Evolutionary conservation across 2,329 filamentous ascomycete species (phyloP), one percentile per base, ranked within the genome.

Genomic region (Xylariaceae sp.): DNA sequence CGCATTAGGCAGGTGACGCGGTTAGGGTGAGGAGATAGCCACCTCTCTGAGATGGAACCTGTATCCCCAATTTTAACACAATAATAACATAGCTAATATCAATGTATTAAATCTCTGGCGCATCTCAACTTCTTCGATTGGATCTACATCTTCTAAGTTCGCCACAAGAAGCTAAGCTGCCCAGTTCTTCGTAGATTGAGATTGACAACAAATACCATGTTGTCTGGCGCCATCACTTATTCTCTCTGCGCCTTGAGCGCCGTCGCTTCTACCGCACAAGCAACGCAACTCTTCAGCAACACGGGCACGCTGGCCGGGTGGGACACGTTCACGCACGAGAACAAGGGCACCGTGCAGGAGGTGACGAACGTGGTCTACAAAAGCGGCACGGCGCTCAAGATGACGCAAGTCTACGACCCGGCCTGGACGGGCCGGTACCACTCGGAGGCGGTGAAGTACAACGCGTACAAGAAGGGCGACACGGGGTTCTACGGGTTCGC

Each of bases 401-500:
- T 80, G 74, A 76, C 74, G 2, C 77, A 79, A 63, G 73, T 70
- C 31, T 78, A 78, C 68, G 73, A 78, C 57, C 31, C 73, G 0
- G 66, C 56, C 63, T 80, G 77, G 66, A 67, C 48, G 2, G 78
- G 75, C 17, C 78, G 79, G 8, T 82, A 81, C 67, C 79, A 82
- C 70, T 78, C 80, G 33, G 79, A 82, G 67, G 76, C 76, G 11
- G 70, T 73, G 55, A 73, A 76, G 59, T 69, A 75, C 63, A 67
- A 76, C 58, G 79, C 73, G 16, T 82, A 82, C 70, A 67, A 72
- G 57, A 75, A 73, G 52, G 78, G 76, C 43, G 75, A 82, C 53
- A 69, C 69, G 17, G 75, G 75, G 21, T 80, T 77, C 69, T 82
- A 82, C 70, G 78, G 79, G 31, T 83, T 82, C 66, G 69, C 72